Percentiles rank a stretch among this genome's conserved stretches.
phyloP scores from a whole-genome alignment of 163 green algal species.

The Coccomyxa subellipsoidea region DNA sequence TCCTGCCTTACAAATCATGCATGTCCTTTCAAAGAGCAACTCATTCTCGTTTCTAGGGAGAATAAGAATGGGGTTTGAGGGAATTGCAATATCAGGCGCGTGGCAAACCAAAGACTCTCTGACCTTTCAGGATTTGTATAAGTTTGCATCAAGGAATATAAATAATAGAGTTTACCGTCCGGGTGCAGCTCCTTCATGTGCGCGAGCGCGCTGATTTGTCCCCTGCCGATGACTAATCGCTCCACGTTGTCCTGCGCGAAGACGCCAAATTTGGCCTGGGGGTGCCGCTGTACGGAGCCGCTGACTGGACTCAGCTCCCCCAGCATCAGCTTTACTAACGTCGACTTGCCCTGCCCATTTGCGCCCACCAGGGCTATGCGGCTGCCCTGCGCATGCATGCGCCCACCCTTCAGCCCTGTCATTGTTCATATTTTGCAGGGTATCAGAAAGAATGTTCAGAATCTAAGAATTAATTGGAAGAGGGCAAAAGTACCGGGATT shows the following conservation, averaged over 20 bases:
- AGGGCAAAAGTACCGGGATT: neutral
- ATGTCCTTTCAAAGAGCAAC: too few species aligned
- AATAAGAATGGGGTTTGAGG: too few species aligned
- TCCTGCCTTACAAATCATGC: too few species aligned
- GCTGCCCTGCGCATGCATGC: slow-evolving; percentile 19
- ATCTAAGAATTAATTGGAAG: neutral
- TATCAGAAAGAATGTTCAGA: neutral
- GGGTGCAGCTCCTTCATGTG: slow-evolving; percentile 68
- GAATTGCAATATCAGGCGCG: too few species aligned
- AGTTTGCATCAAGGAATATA: neutral
- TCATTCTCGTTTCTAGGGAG: too few species aligned
- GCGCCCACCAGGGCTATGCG: slow-evolving; percentile 58
- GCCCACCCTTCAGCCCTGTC: too few species aligned
- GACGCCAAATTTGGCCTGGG: slow-evolving; percentile 18
- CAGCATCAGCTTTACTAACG: slow-evolving; percentile 64
- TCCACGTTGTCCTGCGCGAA: slow-evolving; percentile 7
- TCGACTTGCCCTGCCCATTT: slow-evolving; percentile 71
- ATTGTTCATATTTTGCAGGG: too few species aligned
- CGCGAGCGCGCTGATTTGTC: slow-evolving; percentile 65
- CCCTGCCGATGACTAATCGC: slow-evolving; percentile 32
- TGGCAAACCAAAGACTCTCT: too few species aligned
- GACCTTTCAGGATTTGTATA: neutral
- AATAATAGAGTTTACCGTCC: neutral
- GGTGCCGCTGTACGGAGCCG: slow-evolving; percentile 27
- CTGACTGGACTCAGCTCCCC: slow-evolving; percentile 44